These are phyloP conservation scores for Cyclostephanos invisitatus DNA, from an alignment of 108 stramenopile species.

Conservation along the genomic window DNA sequence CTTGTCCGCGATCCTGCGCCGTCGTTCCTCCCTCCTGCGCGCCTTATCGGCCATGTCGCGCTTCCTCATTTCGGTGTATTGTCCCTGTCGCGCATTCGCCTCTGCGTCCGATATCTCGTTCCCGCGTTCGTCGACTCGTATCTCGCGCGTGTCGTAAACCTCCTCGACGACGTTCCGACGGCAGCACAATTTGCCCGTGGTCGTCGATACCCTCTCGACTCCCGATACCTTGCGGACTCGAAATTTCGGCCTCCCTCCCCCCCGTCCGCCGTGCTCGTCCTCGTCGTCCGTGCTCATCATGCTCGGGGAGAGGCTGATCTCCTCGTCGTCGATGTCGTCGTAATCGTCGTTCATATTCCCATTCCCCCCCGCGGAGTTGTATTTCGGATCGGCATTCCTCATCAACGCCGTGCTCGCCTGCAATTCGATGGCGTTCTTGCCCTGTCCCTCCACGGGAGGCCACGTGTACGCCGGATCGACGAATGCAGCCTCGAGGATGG, in stretches of 20 bases:
- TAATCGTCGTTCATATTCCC: slow-evolving; percentile 31
- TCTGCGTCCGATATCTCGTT: slow-evolving; percentile 46
- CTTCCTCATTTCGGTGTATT: slow-evolving; percentile 38
- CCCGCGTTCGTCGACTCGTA: slow-evolving; percentile 39
- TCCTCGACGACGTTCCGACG: slow-evolving; percentile 14
- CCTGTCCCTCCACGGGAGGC: slow-evolving; percentile 70
- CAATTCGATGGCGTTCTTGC: slow-evolving; percentile 83
- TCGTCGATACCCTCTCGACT: not conserved
- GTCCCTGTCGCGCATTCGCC: slow-evolving; percentile 37
- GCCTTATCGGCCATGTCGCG: slow-evolving; percentile 28
- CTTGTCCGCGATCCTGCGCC: slow-evolving; percentile 27
- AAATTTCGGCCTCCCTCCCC: slow-evolving; percentile 11
- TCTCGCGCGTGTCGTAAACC: slow-evolving; percentile 28
- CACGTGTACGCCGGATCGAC: slow-evolving; percentile 84
- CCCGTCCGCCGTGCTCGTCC: not conserved
- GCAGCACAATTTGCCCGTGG: slow-evolving; percentile 11
- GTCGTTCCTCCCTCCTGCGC: slow-evolving; percentile 25
- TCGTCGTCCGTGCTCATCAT: not conserved
- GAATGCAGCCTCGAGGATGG: slow-evolving; percentile 85
- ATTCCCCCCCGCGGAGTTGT: not conserved
- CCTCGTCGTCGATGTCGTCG: no score
- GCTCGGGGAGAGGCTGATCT: no score
- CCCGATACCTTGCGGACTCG: slow-evolving; percentile 16
- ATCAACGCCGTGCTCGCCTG: slow-evolving; percentile 64
- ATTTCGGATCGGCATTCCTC: slow-evolving; percentile 34